Evolutionary conservation across 2,329 filamentous ascomycete genomes (phyloP).

Genomic region (Gaeumannomyces tritici): DNA sequence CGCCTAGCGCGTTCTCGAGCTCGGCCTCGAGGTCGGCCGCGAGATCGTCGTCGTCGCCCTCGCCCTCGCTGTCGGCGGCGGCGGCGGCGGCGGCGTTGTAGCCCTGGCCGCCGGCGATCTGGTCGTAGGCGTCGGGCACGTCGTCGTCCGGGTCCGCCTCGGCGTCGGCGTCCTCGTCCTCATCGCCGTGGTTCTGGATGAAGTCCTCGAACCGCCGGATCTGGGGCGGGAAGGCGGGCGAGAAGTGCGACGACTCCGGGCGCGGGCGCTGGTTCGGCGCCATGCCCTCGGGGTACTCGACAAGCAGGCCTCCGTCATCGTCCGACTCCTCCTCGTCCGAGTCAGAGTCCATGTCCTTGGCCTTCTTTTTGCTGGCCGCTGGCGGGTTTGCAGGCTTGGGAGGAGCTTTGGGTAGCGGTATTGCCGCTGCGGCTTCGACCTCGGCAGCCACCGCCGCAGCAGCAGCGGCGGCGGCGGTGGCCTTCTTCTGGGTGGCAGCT

Average conservation of each 20-base stretch:
- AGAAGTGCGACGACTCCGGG: slow-evolving; percentile 29
- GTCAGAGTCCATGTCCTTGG: slow-evolving; percentile 27
- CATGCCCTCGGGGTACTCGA: slow-evolving; percentile 50
- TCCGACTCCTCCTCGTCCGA: slow-evolving; percentile 46
- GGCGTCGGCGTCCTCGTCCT: slow-evolving; percentile 23
- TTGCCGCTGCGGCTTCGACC: background rate
- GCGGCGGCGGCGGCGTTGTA: slow-evolving; percentile 11
- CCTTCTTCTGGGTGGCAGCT: background rate
- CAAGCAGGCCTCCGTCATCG: slow-evolving; percentile 45
- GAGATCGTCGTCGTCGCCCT: slow-evolving; percentile 18
- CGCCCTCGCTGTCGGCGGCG: slow-evolving; percentile 19
- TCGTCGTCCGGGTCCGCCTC: slow-evolving; percentile 7
- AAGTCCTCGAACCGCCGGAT: slow-evolving; percentile 45
- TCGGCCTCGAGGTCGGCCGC: slow-evolving; percentile 18
- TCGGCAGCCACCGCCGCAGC: background rate
- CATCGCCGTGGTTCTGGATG: slow-evolving; percentile 28
- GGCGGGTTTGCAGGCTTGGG: slow-evolving; percentile 8
- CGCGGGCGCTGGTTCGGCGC: slow-evolving; percentile 16
- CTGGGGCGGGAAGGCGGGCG: slow-evolving; percentile 32
- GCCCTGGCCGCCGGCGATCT: background rate
- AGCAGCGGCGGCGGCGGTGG: slow-evolving; percentile 10
- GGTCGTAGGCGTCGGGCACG: background rate
- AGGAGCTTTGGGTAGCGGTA: slow-evolving; percentile 19
- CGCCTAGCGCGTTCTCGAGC: slow-evolving; percentile 7
- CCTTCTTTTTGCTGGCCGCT: slow-evolving; percentile 18